A percentile compares a stretch with the other conserved stretches of the same genome.
Conservation (phyloP, 2,329 filamentous ascomycete species). For the Chaetomiaceae sp. region DNA sequence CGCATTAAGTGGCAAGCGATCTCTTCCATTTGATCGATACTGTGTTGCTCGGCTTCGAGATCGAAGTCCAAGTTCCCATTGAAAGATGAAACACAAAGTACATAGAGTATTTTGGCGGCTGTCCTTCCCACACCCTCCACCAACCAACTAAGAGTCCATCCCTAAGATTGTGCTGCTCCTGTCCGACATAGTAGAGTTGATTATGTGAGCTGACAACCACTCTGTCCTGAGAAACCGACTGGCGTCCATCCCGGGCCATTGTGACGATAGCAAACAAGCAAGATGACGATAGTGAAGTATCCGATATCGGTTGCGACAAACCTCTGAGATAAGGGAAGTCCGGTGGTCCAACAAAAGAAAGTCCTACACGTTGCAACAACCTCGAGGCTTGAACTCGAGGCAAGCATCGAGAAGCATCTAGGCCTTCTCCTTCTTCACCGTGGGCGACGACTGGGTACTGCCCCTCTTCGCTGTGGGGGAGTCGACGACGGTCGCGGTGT, state of each 20-base stretch:
- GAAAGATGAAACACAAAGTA: slow-evolving; percentile 26
- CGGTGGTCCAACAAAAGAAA: slow-evolving; percentile 17
- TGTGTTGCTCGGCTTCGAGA: slow-evolving; percentile 14
- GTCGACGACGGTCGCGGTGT: slow-evolving; percentile 53
- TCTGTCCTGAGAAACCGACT: slow-evolving; percentile 14
- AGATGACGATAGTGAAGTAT: slow-evolving; percentile 26
- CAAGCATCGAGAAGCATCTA: slow-evolving; percentile 28
- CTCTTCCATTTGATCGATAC: slow-evolving; percentile 20
- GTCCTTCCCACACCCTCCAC: slow-evolving; percentile 21
- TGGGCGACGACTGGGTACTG: slow-evolving; percentile 49
- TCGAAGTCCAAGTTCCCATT: slow-evolving; percentile 16
- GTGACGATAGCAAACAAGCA: slow-evolving; percentile 18
- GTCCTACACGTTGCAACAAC: slow-evolving; percentile 21
- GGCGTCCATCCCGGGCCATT: slow-evolving; percentile 11
- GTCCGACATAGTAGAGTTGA: slow-evolving; percentile 23
- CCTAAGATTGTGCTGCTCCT: slow-evolving; percentile 20
- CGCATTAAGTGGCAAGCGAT: slow-evolving; percentile 5
- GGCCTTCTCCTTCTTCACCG: slow-evolving; percentile 41
- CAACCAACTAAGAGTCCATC: slow-evolving; percentile 21
- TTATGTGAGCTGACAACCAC: slow-evolving; percentile 25
- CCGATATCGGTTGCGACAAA: slow-evolving; percentile 21
- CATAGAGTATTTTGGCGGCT: slow-evolving; percentile 23
- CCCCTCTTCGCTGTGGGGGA: slow-evolving; percentile 40
- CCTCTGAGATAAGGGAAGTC: slow-evolving; percentile 21
- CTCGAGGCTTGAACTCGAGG: slow-evolving; percentile 16